Evolutionary conservation across 371 early-diverging fungal species (phyloP), one percentile per base, ranked within the genome.

Genomic region (Actinomortierella wolfii): DNA sequence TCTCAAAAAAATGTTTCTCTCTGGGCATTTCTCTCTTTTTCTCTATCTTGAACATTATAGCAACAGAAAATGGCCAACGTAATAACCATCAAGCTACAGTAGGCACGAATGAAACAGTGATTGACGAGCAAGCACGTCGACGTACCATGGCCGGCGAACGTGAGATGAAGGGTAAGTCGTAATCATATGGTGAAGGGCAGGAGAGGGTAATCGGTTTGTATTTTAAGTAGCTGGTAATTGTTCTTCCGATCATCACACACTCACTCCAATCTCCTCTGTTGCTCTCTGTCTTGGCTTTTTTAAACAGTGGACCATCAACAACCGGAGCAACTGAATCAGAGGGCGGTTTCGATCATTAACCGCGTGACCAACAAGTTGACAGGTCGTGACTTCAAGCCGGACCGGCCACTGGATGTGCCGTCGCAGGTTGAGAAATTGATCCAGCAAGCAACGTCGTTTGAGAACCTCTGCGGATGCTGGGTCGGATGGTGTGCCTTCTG

Each of bases 401-500:
- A 89, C 41, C 83, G 81, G n/a, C 86, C 90, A 4, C 76, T 98
- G 54, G 92, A 92, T 64, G 94, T 94, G 3, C 85, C 87, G 0
- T 84, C 86, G 11, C 98, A 98, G 79, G 96, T 97, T 1, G 94
- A 97, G 40, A 86, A 89, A 58, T 81, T 99, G 26, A 97, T 99
- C 29, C 82, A 91, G 54, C 95, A 97, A 79, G 99, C 99, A 17
- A 96, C 92, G 0, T 91, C 94, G 2, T 68, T 93, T 5, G 97
- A 97, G 61, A 98, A 99, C 62, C 81, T 99, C 39, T 94, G 95
- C 66, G 95, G 94, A 67, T 92, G 96, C 74, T 99, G 94, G 71
- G 86, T 93, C 67, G 99, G 99, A 54, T 99, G 99, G 99, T 94
- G 92, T 70, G 84, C 86, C 3, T 83, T 86, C 44, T 85, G 86